These are phyloP conservation scores for Fraxinus xanthoxyloides DNA, from an alignment of 305 asterid genomes.

Conservation along the genomic window DNA sequence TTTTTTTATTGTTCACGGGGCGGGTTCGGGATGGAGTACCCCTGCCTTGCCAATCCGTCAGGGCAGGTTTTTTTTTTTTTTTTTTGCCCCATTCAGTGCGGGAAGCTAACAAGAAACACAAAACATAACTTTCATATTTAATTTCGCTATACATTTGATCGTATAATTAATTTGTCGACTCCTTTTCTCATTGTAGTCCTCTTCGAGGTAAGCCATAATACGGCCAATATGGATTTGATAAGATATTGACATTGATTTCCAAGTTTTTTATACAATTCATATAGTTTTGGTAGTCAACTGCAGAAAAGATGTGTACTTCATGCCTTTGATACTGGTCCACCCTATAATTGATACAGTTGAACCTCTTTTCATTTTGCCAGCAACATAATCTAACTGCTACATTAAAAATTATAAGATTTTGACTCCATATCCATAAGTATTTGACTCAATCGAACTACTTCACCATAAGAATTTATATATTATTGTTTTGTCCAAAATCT, in stretches of 20 bases:
- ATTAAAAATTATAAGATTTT: background rate
- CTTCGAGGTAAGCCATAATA: background rate
- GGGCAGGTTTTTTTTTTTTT: no score
- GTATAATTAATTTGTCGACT: background rate
- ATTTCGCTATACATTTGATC: no score
- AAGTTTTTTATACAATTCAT: conserved; percentile 2
- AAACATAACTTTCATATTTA: background rate
- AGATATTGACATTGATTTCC: conserved; percentile 12
- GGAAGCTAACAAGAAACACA: no score
- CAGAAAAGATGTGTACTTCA: background rate
- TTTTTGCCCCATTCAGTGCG: no score
- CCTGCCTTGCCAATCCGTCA: no score
- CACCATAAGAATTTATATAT: background rate
- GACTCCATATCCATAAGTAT: background rate
- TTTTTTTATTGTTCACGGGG: no score
- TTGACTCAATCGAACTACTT: background rate
- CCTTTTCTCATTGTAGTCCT: background rate
- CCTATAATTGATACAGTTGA: background rate
- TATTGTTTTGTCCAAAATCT: background rate
- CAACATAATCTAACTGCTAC: background rate
- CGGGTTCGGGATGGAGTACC: no score
- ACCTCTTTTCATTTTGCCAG: background rate
- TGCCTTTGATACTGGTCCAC: background rate
- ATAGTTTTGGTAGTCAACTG: conserved; percentile 19
- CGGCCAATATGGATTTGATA: background rate